A percentile compares a stretch with the other conserved stretches of the same genome.
Conservation (phyloP, 768 basidiomycete species). For the Dioszegia hungarica region DNA sequence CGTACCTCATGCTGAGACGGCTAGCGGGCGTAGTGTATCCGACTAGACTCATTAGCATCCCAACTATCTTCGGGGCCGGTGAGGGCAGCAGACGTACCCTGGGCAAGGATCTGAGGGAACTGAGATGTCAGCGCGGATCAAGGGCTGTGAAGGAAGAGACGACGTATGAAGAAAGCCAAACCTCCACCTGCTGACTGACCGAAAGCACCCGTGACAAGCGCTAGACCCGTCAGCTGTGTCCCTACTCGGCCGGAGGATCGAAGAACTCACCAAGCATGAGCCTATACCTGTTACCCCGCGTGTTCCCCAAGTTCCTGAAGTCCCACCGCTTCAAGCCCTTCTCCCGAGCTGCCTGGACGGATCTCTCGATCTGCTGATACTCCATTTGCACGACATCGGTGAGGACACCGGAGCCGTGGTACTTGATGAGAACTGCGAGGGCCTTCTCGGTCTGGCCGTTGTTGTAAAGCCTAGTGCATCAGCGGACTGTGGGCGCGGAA, state of each 20-base stretch:
- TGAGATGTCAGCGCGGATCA: not conserved
- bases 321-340: slow-evolving; percentile 16
- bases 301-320: slow-evolving; percentile 11
- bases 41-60: slow-evolving; percentile 10
- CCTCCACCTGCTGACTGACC: slow-evolving; percentile 20
- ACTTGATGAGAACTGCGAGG: slow-evolving; percentile 12
- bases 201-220: slow-evolving; percentile 19
- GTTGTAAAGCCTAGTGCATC: slow-evolving; percentile 23
- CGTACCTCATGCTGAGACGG: slow-evolving; percentile 35
- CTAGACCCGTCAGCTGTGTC: not conserved
- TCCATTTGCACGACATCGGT: slow-evolving; percentile 24
- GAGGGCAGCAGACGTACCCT: not conserved
- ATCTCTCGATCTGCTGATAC: slow-evolving; percentile 13
- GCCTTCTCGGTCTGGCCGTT: slow-evolving; percentile 23
- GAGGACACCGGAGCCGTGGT: slow-evolving; percentile 21
- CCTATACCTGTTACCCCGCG: slow-evolving; percentile 14
- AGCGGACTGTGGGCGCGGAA: not conserved
- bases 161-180: slow-evolving; percentile 12
- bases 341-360: not conserved
- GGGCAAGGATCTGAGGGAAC: slow-evolving; percentile 5
- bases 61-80: no score
- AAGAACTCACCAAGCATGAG: slow-evolving; percentile 12
- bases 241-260: not conserved
- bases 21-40: slow-evolving; percentile 17
- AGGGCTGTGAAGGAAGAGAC: no score